Base-by-base conservation (phyloP, 2,329 filamentous ascomycete genomes). In the Pestalotiopsis sp. region DNA sequence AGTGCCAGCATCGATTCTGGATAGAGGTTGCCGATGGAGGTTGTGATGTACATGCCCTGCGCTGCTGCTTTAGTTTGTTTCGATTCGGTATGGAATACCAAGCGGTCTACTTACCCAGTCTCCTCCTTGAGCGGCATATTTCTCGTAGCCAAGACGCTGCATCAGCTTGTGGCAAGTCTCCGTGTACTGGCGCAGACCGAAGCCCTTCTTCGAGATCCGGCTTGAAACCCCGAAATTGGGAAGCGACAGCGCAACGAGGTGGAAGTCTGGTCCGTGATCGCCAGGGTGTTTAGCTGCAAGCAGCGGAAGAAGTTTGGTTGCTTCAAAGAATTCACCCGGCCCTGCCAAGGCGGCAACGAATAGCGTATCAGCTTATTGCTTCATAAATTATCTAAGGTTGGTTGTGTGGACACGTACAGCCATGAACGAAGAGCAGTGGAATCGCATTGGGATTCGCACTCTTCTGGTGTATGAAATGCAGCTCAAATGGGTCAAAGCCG, bases 221-320 rank as follows among this genome's bases (percentile, higher is more conserved):
- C 71, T 68, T n/a, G 78, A 80, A 70, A 81, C 83, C 20, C 75
- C 80, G 69, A 77, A 82, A 66, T 79, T 80, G 0, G 79, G 79
- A 1, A 81, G 72, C 49, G 78, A 80, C 9, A 80, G 80, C 0
- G 75, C 78, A 2, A 83, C 73, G 36, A 82, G 69, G 67, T 81
- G 75, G 69, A 81, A 82, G 13, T 77, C 73, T 7, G 74, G 78
- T 2, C 67, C 57, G 4, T 64, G 1, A 4, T 23, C 20, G 11
- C 5, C 27, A n/a, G 12, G 7, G 6, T 36, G 9, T 2, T 11
- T 13, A 5, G 23, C 57, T 17, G 57, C 23, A 27, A 59, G 57
- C 17, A 59, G 11, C 6, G 57, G 57, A 27, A 36, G 57, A 6
- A 27, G 14, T 7, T n/a, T 27, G 20, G 20, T 27, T 4, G 17